Conservation (phyloP, 2,329 filamentous ascomycete genomes). For the Coniochaeta hoffmannii region DNA sequence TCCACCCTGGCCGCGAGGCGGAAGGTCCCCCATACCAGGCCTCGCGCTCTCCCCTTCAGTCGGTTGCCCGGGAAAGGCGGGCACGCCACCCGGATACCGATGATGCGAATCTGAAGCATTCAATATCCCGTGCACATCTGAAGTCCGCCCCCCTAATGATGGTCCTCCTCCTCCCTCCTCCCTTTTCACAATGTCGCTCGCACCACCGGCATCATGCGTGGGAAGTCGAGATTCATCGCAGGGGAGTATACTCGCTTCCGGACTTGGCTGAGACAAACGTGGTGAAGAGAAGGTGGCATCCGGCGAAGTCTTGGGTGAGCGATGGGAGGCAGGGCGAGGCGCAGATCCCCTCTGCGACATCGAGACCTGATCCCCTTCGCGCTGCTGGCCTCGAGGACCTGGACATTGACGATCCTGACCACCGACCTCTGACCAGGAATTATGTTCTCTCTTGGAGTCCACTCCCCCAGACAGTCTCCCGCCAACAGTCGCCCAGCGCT, state of each 20-base stretch:
- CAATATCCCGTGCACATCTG: slow-evolving; percentile 35
- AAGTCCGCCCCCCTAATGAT: slow-evolving; percentile 23
- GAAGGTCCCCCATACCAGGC: slow-evolving; percentile 6
- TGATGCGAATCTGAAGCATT: slow-evolving; percentile 30
- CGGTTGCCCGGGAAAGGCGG: slow-evolving; percentile 11
- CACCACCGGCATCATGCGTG: slow-evolving; percentile 17
- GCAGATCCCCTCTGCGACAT: slow-evolving; percentile 57
- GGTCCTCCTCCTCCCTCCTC: slow-evolving; percentile 17
- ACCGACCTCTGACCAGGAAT: slow-evolving; percentile 11
- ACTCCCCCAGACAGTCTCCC: slow-evolving; percentile 10
- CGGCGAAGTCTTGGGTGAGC: slow-evolving; percentile 10
- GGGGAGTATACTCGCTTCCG: slow-evolving; percentile 19
- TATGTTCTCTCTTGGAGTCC: slow-evolving; percentile 13
- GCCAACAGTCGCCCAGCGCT: slow-evolving; percentile 7
- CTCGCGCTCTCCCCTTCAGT: slow-evolving; percentile 13
- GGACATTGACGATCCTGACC: slow-evolving; percentile 46
- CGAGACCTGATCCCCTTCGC: slow-evolving; percentile 51
- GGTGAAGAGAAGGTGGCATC: slow-evolving; percentile 8
- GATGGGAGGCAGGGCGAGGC: slow-evolving; percentile 48
- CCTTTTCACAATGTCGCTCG: slow-evolving; percentile 19
- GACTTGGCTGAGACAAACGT: slow-evolving; percentile 18
- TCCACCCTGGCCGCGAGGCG: slow-evolving; percentile 10
- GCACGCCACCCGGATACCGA: slow-evolving; percentile 1
- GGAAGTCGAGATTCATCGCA: slow-evolving; percentile 21
- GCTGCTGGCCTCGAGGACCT: slow-evolving; percentile 40